Base-by-base conservation (phyloP, 495 filamentous ascomycete genomes). In the Neurospora sp. region DNA sequence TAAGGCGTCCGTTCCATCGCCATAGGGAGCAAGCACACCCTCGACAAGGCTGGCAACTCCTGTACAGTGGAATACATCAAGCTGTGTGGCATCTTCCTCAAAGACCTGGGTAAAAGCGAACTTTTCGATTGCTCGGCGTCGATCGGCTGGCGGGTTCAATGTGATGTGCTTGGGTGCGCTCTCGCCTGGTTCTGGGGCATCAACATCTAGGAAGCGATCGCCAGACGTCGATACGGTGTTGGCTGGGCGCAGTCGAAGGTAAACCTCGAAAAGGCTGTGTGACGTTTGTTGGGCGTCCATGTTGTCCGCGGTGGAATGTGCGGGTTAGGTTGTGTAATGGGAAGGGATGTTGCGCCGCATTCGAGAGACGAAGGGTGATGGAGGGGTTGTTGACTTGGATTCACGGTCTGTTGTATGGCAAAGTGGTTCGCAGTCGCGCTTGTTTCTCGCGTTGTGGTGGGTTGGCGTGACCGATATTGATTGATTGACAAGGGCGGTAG, bases 71-170 rank as follows among this genome's bases (percentile, higher is more conserved):
- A 98, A 98, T 31, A 99, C 82, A 77, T 97, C 93, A 37, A 96
- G 84, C 76, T 99, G 96, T 16, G 86, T 88, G 1, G 92, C 89
- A 77, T 90, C 85, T 77, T 98, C 94, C 75, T 97, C 92, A 77
- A 97, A 98, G 18, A 99, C 93, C 75, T 88, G 90, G 6, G 96
- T 99, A 79, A 99, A 99, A 0, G 91, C 93, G 76, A 98, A 99
- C 78, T 90, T 93, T 83, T 99, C 96, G 40, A 97, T 88, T 5
- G 93, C 94, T 20, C 94, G 90, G 74, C 94, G 91, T 70, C 96
- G 85, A 82, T 94, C 92, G 66, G 88, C 90, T 1, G 94, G 94
- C 1, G 94, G 94, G 76, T 93, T 93, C 11, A 97, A 85, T 0
- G 92, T 97, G 77, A 98, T 94, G 78, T 97, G 93, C 9, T 91